phyloP scores from a whole-genome alignment of 1,139 yeast genomes.

The Taiozyma sp. region DNA sequence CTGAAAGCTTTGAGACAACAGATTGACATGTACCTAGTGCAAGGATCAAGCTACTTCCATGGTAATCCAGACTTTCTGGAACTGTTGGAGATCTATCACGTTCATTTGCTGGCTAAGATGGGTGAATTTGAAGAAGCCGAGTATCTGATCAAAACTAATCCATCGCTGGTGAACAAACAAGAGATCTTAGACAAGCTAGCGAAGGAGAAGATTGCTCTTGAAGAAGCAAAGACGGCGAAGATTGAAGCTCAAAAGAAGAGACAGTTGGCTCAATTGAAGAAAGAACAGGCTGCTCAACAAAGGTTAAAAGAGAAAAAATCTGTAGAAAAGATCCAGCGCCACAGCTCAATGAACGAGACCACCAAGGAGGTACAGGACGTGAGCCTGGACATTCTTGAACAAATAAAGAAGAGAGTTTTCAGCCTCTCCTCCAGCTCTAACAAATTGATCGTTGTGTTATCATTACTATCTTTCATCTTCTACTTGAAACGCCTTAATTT shows the following conservation, averaged over 20 bases:
- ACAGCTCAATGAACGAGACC: background rate
- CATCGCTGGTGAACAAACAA: constrained; percentile 8
- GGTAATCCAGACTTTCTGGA: constrained; percentile 9
- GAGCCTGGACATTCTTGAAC: background rate
- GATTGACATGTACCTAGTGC: constrained; percentile 17
- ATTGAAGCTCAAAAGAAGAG: background rate
- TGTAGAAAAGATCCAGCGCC: background rate
- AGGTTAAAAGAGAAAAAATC: background rate
- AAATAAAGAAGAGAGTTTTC: constrained; percentile 1
- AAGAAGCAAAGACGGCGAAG: constrained; percentile 9
- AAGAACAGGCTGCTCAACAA: background rate
- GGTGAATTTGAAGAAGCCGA: constrained; percentile 19
- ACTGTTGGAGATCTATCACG: constrained; percentile 19
- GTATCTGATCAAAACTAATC: constrained; percentile 15
- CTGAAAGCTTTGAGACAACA: constrained; percentile 12
- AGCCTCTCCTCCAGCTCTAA: background rate
- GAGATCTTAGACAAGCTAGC: constrained; percentile 2
- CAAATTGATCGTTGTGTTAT: constrained; percentile 1
- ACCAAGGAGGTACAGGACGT: background rate
- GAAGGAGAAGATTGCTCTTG: constrained; percentile 1
- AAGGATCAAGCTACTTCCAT: constrained; percentile 2
- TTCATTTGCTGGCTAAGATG: constrained; percentile 15
- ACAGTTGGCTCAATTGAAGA: background rate
- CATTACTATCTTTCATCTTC: constrained; percentile 3
- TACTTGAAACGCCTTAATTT: constrained; percentile 1